Conservation (phyloP, 495 filamentous ascomycete species). For the Extremus antarcticus region DNA sequence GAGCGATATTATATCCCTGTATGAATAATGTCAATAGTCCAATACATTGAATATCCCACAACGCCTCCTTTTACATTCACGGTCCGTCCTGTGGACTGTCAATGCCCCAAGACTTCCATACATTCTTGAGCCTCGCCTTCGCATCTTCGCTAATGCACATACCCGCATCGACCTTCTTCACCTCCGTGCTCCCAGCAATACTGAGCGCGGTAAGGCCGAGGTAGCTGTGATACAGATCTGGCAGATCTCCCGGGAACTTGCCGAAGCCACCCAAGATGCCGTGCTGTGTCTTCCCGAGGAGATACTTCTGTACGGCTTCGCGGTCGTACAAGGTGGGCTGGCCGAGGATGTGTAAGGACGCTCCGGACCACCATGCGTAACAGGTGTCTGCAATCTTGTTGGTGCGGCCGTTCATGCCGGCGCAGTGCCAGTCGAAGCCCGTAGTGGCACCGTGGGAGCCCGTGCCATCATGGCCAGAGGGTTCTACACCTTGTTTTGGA, state of each 20-base stretch:
- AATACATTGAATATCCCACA: neutral
- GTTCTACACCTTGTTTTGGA: too few species aligned
- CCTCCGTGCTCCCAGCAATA: slow-evolving; percentile 20
- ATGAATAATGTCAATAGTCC: neutral
- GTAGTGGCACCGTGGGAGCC: too few species aligned
- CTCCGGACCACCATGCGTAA: slow-evolving; percentile 84
- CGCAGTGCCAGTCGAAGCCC: too few species aligned
- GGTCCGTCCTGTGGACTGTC: neutral
- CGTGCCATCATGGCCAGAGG: too few species aligned
- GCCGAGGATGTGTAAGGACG: slow-evolving; percentile 62
- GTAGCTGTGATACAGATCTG: slow-evolving; percentile 85
- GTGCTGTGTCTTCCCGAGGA: slow-evolving; percentile 85
- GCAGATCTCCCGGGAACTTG: slow-evolving; percentile 67
- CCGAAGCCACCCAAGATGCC: slow-evolving; percentile 72
- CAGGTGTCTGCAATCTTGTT: slow-evolving; percentile 91
- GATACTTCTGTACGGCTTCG: slow-evolving; percentile 55
- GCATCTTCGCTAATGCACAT: slow-evolving; percentile 21
- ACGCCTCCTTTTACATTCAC: neutral
- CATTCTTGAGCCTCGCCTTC: neutral
- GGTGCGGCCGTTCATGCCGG: slow-evolving; percentile 45
- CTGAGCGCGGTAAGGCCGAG: slow-evolving; percentile 71
- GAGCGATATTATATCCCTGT: neutral
- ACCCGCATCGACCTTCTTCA: slow-evolving; percentile 20
- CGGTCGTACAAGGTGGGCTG: slow-evolving; percentile 49
- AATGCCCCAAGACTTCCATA: slow-evolving; percentile 10